A percentile compares a stretch with the other conserved stretches of the same genome.
Conservation (phyloP, 306 rosid species). For the Luffa acutangula region DNA sequence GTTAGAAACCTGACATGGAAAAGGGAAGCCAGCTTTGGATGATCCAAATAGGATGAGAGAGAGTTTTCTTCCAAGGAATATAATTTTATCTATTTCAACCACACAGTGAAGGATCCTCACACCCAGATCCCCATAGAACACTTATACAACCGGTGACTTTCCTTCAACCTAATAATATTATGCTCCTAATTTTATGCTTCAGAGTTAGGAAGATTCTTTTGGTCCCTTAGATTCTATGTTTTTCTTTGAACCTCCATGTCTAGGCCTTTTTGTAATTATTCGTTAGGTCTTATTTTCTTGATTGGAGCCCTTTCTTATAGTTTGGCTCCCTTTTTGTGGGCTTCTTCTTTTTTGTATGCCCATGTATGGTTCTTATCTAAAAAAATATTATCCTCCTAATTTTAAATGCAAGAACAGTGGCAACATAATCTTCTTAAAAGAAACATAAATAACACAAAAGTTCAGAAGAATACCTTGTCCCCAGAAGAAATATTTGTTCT, state of each 20-base stretch:
- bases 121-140: neutral
- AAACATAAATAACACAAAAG: neutral
- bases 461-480: slow-evolving; percentile 60
- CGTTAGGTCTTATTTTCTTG: too few relatives aligned
- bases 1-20: neutral
- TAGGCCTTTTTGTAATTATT: too few relatives aligned
- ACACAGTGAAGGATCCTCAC: neutral
- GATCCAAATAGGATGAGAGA: neutral
- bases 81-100: neutral
- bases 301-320: too few relatives aligned
- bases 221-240: too few relatives aligned
- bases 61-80: neutral
- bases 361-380: too few relatives aligned
- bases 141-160: neutral
- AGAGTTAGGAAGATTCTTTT: too few relatives aligned
- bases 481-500: slow-evolving; percentile 79
- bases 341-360: too few relatives aligned
- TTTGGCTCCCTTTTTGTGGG: too few relatives aligned
- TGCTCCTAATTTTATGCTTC: neutral
- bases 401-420: slow-evolving; percentile 7
- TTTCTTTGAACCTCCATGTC: too few relatives aligned
- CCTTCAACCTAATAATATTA: neutral
- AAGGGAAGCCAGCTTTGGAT: neutral
- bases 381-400: neutral
- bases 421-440: neutral